Evolutionary conservation across 495 filamentous ascomycete species (phyloP), one percentile per base, ranked within the genome.

Genomic region (Xanthoparmelia taractica): DNA sequence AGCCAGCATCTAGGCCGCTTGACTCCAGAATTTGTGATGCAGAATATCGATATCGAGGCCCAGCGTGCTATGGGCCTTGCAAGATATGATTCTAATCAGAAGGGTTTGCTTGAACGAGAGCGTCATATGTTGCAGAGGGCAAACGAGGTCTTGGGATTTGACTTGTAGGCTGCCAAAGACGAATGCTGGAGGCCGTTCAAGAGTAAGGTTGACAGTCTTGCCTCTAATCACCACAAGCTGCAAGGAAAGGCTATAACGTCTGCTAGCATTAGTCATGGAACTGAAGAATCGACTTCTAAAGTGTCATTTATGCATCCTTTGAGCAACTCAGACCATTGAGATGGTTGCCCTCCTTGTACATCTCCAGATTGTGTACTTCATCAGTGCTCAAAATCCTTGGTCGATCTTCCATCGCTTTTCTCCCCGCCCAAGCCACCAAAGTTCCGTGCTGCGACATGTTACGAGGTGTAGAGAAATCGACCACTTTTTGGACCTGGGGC

Each of bases 31-130:
- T 69, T 64, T 52, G 63, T 69, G 4, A 65, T 67, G 65, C 54
- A 65, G 15, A 69, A 65, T 38, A 69, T 69, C 43, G 54, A 47
- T 48, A 45, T 61, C 20, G 58, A 63, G 47, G 65, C 59, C 50
- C 65, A 69, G 48, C 61, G 56, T 36, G 67, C 65, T 23, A 69
- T 69, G 67, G 67, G 67, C 8, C 60, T 69, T 11, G 52, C 63
- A 2, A 58, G 34, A 41, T 69, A 55, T n/a, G 58, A 63, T 38
- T 18, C 29, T 31, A 40, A 37, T 20, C 43, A 40, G 15, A 59
- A 57, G 15, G 59, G 34, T 50, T 3, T 60, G 25, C 55, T 27
- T 8, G 45, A 55, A 4, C 18, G 33, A 12, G 65, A 69, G 27
- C 58, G 59, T 36, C 45, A 34, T 31, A 58, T 36, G 1, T 47